Conservation (phyloP, 2,329 filamentous ascomycete genomes). For the Beauveria asiatica region DNA sequence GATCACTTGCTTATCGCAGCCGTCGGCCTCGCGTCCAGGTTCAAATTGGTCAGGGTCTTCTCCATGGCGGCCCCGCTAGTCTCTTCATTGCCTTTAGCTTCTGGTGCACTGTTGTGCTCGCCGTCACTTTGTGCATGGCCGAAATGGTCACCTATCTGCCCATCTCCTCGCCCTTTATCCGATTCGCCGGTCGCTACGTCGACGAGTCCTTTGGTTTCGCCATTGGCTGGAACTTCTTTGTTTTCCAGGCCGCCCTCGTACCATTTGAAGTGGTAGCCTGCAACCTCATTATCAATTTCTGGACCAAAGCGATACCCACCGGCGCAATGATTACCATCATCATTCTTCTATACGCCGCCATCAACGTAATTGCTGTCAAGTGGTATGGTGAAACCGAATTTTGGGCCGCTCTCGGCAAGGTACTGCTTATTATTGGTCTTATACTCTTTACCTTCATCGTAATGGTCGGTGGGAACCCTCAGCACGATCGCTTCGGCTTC, state of each 20-base stretch:
- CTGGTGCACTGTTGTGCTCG: conserved; percentile 54
- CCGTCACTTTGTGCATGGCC: conserved; percentile 53
- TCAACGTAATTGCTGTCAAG: conserved; percentile 66
- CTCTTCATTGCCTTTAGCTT: conserved; percentile 52
- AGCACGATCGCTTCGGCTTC: conserved; percentile 64
- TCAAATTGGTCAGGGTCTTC: conserved; percentile 48
- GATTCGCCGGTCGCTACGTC: conserved; percentile 66
- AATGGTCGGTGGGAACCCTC: conserved; percentile 76
- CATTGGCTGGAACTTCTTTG: conserved; percentile 66
- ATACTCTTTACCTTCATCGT: conserved; percentile 72
- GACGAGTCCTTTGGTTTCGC: conserved; percentile 69
- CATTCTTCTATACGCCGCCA: conserved; percentile 35
- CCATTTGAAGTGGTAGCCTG: conserved; percentile 61
- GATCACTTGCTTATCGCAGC: conserved; percentile 11
- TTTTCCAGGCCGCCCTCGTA: conserved; percentile 59
- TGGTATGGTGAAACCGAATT: conserved; percentile 76
- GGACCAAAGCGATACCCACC: conserved; percentile 51
- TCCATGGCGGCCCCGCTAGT: conserved; percentile 50
- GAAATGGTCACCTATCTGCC: conserved; percentile 73
- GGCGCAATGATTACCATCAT: conserved; percentile 53
- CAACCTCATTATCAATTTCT: conserved; percentile 54
- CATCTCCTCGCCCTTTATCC: conserved; percentile 70
- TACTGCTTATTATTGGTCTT: conserved; percentile 62
- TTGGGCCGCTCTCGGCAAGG: conserved; percentile 61
- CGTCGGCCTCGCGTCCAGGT: conserved; percentile 24